These are phyloP conservation scores for Cucurbita ficifolia DNA, from an alignment of 306 rosid genomes.

Conservation along the genomic window DNA sequence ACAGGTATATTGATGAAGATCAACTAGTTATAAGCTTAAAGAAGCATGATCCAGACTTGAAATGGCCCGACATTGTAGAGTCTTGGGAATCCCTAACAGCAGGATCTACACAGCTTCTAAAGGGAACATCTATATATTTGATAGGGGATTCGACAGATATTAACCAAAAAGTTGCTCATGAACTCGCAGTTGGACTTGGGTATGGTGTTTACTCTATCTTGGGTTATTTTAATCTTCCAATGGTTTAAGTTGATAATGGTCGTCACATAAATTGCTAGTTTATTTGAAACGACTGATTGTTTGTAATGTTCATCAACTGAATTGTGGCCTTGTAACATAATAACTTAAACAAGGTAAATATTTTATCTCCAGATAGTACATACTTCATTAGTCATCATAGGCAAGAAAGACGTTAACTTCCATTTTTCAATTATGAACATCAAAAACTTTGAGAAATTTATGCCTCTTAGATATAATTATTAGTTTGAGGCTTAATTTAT, in stretches of 20 bases:
- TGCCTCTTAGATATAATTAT: background rate
- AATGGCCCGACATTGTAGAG: slow-evolving; percentile 81
- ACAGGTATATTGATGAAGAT: slow-evolving; percentile 83
- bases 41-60: slow-evolving; percentile 77
- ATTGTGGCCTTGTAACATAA: background rate
- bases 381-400: background rate
- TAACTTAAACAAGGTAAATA: background rate
- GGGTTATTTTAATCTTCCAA: slow-evolving; percentile 1
- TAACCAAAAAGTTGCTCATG: slow-evolving; percentile 73
- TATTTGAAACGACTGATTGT: background rate
- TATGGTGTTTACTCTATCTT: slow-evolving; percentile 10
- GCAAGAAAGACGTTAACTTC: background rate
- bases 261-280: background rate
- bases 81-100: slow-evolving; percentile 80
- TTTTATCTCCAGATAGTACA: background rate
- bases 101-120: slow-evolving; percentile 61
- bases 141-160: slow-evolving; percentile 71
- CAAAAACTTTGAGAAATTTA: background rate
- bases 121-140: slow-evolving; percentile 73
- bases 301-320: background rate
- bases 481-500: too few relatives aligned
- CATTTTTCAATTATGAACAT: background rate
- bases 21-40: slow-evolving; percentile 68
- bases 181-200: slow-evolving; percentile 89
- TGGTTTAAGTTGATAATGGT: background rate